Evolutionary conservation across 75 land plant genomes (phyloP), one percentile per base, ranked within the genome.

Genomic region (Selaginella tamariscina): DNA sequence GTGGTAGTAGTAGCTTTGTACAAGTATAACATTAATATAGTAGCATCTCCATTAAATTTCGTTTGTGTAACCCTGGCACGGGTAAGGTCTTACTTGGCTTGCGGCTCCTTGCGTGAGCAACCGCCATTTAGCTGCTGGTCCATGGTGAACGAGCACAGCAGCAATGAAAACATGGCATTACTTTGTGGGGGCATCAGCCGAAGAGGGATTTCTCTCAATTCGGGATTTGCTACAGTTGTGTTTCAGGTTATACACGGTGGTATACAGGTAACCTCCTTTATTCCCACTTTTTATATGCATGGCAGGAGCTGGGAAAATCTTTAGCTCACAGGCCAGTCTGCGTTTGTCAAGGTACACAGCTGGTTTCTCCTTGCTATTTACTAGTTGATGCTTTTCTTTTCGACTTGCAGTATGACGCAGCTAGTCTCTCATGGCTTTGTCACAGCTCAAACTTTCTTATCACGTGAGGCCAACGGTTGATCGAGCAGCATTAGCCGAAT

Each of bases 161-260:
- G n/a, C n/a, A n/a, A n/a, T n/a, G 60, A 86, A 29, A 79, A 74
- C 70, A 84, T 88, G 24, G 90, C 84, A 5, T 24, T 88, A 1
- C 70, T 88, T 0, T 88, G 93, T 55, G 93, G 93, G 24, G 93
- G 93, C 93, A 49, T 88, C 93, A 1, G 81, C 76, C 1, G 93
- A 88, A 84, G 93, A 30, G 93, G 90, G 32, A 86, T 88, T 23
- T 88, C 93, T 2, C 70, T 88, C 30, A 88, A 86, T 54, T 88
- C 93, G 13, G 93, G 89, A 33, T 73, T 77, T 55, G 82, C 76
- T 24, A 89, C 86, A 71, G 84, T 88, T 56, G 89, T 86, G 0
- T 88, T 88, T 68, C 89, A 89, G 44, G 84, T 86, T 44, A 80
- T 88, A 32, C 92, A 88, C 81, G 89, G 89, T 88, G n/a, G n/a